phyloP scores from a whole-genome alignment of 2,329 filamentous ascomycete species.

The Penicillium sp. region DNA sequence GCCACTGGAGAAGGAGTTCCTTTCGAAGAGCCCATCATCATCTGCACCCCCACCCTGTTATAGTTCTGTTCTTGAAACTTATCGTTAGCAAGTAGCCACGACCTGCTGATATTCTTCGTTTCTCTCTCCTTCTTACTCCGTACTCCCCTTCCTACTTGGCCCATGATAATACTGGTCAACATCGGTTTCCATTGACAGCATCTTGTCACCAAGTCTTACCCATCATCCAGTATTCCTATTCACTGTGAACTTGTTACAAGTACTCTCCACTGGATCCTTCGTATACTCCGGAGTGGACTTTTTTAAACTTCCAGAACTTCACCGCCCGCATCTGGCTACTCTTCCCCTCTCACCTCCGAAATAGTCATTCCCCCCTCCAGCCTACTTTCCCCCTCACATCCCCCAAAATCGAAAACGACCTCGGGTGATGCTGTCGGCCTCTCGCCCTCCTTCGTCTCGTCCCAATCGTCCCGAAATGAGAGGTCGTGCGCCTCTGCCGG shows the following conservation, averaged over 20 bases:
- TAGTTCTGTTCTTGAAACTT: neutral
- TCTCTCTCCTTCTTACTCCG: neutral
- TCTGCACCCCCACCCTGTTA: slow-evolving; percentile 4
- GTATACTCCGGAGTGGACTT: neutral
- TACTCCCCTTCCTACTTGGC: neutral
- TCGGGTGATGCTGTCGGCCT: slow-evolving; percentile 28
- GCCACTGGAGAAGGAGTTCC: slow-evolving; percentile 3
- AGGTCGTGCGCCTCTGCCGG: slow-evolving; percentile 44
- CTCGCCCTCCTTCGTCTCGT: slow-evolving; percentile 27
- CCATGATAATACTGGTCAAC: too few relatives aligned
- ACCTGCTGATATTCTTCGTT: neutral
- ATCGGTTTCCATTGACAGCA: too few relatives aligned
- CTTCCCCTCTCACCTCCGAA: slow-evolving; percentile 23
- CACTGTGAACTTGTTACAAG: neutral
- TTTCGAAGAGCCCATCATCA: neutral
- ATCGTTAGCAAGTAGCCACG: neutral
- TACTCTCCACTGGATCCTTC: neutral
- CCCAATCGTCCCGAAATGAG: slow-evolving; percentile 43
- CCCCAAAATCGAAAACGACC: slow-evolving; percentile 10
- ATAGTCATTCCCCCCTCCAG: slow-evolving; percentile 23
- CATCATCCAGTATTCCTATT: neutral
- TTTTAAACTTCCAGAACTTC: slow-evolving; percentile 3
- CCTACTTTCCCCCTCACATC: slow-evolving; percentile 21
- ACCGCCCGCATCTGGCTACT: slow-evolving; percentile 20
- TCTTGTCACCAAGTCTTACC: neutral